Evolutionary conservation across 1,284 basidiomycete genomes (phyloP).

Genomic region (Pseudozyma sp.): DNA sequence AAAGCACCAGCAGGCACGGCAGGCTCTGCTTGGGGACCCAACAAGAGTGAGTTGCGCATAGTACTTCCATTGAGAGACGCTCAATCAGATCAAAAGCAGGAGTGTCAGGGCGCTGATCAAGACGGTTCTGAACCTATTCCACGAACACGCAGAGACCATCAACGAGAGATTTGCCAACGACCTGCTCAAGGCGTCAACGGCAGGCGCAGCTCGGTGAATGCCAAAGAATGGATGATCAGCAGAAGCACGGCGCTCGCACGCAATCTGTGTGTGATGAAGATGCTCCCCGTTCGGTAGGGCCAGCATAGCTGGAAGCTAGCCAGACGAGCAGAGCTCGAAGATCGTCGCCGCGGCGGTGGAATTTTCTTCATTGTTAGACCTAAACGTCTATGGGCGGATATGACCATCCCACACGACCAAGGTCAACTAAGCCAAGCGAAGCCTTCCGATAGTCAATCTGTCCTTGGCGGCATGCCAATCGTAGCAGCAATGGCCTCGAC

Average conservation of each 20-base stretch:
- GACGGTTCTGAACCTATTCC: no score
- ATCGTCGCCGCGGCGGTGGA: no score
- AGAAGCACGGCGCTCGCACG: no score
- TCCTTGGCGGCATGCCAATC: no score
- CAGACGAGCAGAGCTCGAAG: no score
- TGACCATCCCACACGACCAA: constrained; percentile 1
- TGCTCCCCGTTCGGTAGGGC: no score
- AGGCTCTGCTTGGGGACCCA: constrained; percentile 47
- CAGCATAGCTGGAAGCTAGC: no score
- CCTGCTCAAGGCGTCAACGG: constrained; percentile 32
- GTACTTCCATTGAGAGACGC: background rate
- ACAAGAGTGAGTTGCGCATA: constrained; percentile 39
- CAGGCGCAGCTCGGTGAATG: constrained; percentile 9
- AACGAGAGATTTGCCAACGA: constrained; percentile 43
- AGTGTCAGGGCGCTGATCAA: background rate
- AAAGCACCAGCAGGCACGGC: constrained; percentile 37
- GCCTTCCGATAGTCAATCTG: background rate
- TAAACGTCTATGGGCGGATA: background rate
- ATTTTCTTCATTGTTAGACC: background rate
- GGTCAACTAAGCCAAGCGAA: background rate
- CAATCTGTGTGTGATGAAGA: no score
- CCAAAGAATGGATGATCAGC: no score
- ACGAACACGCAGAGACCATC: constrained; percentile 24
- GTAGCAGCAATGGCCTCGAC: background rate
- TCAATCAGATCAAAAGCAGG: no score